A percentile compares a stretch with the other conserved stretches of the same genome.
These are phyloP conservation scores for Talaromyces sp. DNA, from an alignment of 2,329 filamentous ascomycete species.

Conservation along the genomic window DNA sequence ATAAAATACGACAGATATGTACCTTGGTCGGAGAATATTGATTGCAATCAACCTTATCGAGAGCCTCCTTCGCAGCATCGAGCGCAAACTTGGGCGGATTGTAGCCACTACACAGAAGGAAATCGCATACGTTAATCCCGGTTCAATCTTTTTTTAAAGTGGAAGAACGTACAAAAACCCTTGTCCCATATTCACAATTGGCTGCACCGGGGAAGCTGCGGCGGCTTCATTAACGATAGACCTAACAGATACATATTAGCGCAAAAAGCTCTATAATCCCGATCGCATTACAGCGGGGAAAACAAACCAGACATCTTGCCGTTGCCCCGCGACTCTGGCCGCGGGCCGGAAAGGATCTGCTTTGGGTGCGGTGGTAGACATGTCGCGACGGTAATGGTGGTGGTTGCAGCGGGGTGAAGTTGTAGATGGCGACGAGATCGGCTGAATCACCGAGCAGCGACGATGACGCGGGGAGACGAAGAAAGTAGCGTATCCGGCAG, in stretches of 20 bases:
- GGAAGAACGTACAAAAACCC: slow-evolving; percentile 48
- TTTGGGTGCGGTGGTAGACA: slow-evolving; percentile 36
- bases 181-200: slow-evolving; percentile 66
- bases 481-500: not conserved
- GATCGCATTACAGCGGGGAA: not conserved
- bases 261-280: not conserved
- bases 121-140: not conserved
- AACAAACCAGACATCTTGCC: slow-evolving; percentile 47
- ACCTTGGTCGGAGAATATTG: slow-evolving; percentile 94
- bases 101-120: slow-evolving; percentile 56
- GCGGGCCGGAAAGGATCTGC: slow-evolving; percentile 44
- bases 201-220: slow-evolving; percentile 57
- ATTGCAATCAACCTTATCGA: slow-evolving; percentile 92
- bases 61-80: slow-evolving; percentile 81
- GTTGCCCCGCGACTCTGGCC: slow-evolving; percentile 45
- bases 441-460: not conserved
- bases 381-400: slow-evolving; percentile 25
- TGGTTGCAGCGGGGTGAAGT: slow-evolving; percentile 11
- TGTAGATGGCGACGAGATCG: slow-evolving; percentile 4
- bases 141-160: not conserved
- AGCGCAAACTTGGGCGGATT: slow-evolving; percentile 89
- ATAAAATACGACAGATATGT: slow-evolving; percentile 6
- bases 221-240: slow-evolving; percentile 65
- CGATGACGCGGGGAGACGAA: not conserved
- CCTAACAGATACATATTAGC: slow-evolving; percentile 33